Percentiles rank a stretch among this genome's conserved stretches.
Evolutionary conservation across 306 rosid genomes (phyloP).

Genomic region (Malus domestica): ASM211411v1 NC_041798.1:29655501-29656000

Average conservation of each 20-base stretch:
- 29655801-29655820: neutral
- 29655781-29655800: neutral
- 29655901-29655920: constrained; percentile 80
- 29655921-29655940: constrained; percentile 54
- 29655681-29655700: neutral
- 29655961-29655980: constrained; percentile 79
- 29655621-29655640: neutral
- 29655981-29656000: constrained; percentile 91
- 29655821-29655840: neutral
- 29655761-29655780: neutral
- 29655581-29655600: neutral
- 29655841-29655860: neutral
- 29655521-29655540: constrained; percentile 66
- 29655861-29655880: neutral
- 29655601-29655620: neutral
- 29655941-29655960: constrained; percentile 80
- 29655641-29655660: neutral
- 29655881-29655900: constrained; percentile 43
- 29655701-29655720: neutral
- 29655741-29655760: neutral
- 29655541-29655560: constrained; percentile 10
- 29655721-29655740: neutral
- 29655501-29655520: constrained; percentile 60
- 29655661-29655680: neutral
- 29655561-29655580: neutral